Conservation (phyloP, 306 rosid species). For the Luffa aegyptiaca region DNA sequence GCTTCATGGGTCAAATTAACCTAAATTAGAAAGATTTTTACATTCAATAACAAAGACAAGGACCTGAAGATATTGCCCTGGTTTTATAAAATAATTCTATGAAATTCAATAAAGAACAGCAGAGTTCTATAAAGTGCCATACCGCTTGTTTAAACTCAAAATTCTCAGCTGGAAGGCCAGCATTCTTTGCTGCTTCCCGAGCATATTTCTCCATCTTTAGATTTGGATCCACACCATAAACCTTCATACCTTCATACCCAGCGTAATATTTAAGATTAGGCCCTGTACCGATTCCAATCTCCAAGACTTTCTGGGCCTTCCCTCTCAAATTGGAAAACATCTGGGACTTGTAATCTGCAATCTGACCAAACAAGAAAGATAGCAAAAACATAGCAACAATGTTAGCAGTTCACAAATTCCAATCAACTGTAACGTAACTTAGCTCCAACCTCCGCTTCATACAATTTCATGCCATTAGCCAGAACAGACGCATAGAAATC, state of each 20-base stretch:
- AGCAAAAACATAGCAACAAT: neutral
- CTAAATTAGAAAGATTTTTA: neutral
- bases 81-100: neutral
- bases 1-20: slow-evolving; percentile 1
- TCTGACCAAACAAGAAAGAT: slow-evolving; percentile 29
- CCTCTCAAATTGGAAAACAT: slow-evolving; percentile 54
- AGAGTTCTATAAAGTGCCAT: slow-evolving; percentile 6
- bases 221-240: slow-evolving; percentile 78
- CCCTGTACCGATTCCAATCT: slow-evolving; percentile 84
- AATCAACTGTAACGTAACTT: neutral
- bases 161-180: slow-evolving; percentile 50
- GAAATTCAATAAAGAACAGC: neutral
- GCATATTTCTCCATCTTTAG: slow-evolving; percentile 81
- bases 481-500: slow-evolving; percentile 54
- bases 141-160: slow-evolving; percentile 78
- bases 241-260: slow-evolving; percentile 30
- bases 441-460: slow-evolving; percentile 58
- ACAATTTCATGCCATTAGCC: slow-evolving; percentile 31
- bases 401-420: neutral
- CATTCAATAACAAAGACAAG: neutral
- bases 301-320: slow-evolving; percentile 57
- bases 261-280: slow-evolving; percentile 69
- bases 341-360: slow-evolving; percentile 60
- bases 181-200: slow-evolving; percentile 37
- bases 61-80: neutral